A percentile compares a stretch with the other conserved stretches of the same genome.
Evolutionary conservation across 768 basidiomycete genomes (phyloP).

Genomic region (Agaricus subrufescens): DNA sequence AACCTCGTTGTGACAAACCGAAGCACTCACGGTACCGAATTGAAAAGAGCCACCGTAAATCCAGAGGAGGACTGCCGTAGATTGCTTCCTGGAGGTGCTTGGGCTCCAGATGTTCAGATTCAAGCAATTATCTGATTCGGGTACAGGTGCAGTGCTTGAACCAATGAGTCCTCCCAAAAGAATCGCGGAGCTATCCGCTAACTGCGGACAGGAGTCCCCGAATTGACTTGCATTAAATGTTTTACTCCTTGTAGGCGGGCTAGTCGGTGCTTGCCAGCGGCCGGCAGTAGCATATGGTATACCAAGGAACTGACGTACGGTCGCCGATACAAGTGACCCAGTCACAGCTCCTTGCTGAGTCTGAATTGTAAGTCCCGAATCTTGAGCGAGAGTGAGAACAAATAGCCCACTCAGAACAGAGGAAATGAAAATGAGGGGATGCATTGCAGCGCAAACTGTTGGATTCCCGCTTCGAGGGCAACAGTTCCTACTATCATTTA

Average conservation of each 20-base stretch:
- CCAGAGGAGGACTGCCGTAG: slow-evolving; percentile 31
- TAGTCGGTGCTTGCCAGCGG: slow-evolving; percentile 27
- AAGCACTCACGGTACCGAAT: slow-evolving; percentile 27
- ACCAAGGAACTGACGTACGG: slow-evolving; percentile 31
- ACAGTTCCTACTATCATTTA: too few relatives aligned
- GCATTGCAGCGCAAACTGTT: too few relatives aligned
- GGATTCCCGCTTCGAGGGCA: too few relatives aligned
- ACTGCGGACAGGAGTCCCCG: slow-evolving; percentile 26
- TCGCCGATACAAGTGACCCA: slow-evolving; percentile 20
- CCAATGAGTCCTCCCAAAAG: slow-evolving; percentile 17
- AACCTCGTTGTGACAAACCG: background rate
- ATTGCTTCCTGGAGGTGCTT: slow-evolving; percentile 24
- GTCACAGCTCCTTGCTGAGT: slow-evolving; percentile 28
- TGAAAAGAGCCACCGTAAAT: slow-evolving; percentile 35
- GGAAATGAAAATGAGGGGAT: too few relatives aligned
- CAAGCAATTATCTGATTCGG: slow-evolving; percentile 31
- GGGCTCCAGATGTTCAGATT: slow-evolving; percentile 38
- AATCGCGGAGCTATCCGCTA: slow-evolving; percentile 18
- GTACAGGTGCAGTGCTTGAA: slow-evolving; percentile 19
- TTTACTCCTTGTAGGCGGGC: slow-evolving; percentile 16
- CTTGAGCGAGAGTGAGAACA: too few relatives aligned
- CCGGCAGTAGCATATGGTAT: slow-evolving; percentile 28
- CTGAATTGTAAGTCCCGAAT: slow-evolving; percentile 9
- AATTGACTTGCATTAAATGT: slow-evolving; percentile 23
- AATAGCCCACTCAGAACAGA: too few relatives aligned